Evolutionary conservation across 1,284 basidiomycete species (phyloP).

Genomic region (Trametes versicolor): DNA sequence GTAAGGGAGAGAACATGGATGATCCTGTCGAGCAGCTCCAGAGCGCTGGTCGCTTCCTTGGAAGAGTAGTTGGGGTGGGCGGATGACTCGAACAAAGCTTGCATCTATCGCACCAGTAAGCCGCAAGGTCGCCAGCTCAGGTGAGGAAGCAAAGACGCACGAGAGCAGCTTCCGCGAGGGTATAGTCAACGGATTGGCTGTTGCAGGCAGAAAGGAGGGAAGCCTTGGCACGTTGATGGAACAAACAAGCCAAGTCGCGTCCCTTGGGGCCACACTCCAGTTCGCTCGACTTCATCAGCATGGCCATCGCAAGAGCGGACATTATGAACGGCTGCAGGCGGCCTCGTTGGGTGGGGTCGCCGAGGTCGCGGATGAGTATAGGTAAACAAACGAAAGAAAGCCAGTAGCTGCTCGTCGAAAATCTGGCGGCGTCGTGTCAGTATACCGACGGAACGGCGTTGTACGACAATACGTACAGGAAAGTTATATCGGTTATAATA

Average conservation of each 20-base stretch:
- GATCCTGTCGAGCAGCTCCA: constrained; percentile 70
- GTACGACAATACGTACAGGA: constrained; percentile 55
- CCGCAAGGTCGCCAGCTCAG: too few species aligned
- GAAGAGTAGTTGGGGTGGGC: constrained; percentile 71
- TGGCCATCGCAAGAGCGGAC: constrained; percentile 73
- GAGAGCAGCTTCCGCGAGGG: constrained; percentile 77
- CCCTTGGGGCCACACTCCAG: constrained; percentile 62
- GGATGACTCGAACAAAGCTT: constrained; percentile 79
- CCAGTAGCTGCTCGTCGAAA: constrained; percentile 62
- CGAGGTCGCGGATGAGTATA: constrained; percentile 62
- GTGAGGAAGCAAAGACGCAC: constrained; percentile 50
- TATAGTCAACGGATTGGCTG: constrained; percentile 63
- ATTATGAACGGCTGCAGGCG: constrained; percentile 76
- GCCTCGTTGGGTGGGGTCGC: constrained; percentile 57
- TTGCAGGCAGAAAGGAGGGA: constrained; percentile 62
- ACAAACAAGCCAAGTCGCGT: constrained; percentile 59
- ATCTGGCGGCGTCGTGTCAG: constrained; percentile 47
- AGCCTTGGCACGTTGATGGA: constrained; percentile 64
- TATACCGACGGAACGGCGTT: background rate
- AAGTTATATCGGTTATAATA: constrained; percentile 62
- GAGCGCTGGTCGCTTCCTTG: constrained; percentile 59
- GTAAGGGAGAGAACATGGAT: constrained; percentile 65
- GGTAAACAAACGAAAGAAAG: constrained; percentile 72
- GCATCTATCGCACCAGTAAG: constrained; percentile 54
- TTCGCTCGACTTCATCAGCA: constrained; percentile 78